Base-by-base conservation (phyloP, 2,329 filamentous ascomycete species). In the Arthrobotrys sphaeroides region DNA sequence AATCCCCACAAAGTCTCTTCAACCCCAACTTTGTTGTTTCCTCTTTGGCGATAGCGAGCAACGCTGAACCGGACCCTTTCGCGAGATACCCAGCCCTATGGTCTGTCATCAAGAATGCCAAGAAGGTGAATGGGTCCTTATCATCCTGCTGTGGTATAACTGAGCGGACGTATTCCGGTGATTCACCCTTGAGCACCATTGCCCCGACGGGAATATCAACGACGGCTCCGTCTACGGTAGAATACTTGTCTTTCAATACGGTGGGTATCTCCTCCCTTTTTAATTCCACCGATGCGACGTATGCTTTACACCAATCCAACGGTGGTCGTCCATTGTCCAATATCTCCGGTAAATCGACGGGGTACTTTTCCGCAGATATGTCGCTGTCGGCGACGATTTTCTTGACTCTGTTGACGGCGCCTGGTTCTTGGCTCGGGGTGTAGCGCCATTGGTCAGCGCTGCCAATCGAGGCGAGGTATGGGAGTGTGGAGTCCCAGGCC, bases 101-200 rank as follows among this genome's bases (percentile, higher is more conserved):
- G 24, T 70, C 66, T 6, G 53, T 47, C 66, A 70, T 62, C 16
- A 70, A 24, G 20, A 61, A 61, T 0, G 16, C 13, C 4, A 70
- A 26, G 13, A 31, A 70, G 12, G 62, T 13, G 49, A 70, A 70
- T 7, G 66, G 66, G 3, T 70, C 66, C 13, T 43, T 45, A 3
- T 70, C 66, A 10, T 70, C 66, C n/a, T 70, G 66, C 43, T 70
- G 55, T 1, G 53, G 55, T 61, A 70, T 51, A 5, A 70, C 55
- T 1, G 53, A 31, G n/a, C 55, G 66, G n/a, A 62, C 55, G 16
- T 70, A 70, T 6, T 51, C 43, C 9, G 55, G 12, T 20, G 66
- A 70, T 28, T 51, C 62, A 0, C 6, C 45, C 5, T 42, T 20
- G 7, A 61, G 31, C 5, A 62, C 45, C 55, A 70, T 70, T 4